These are phyloP conservation scores for Botrytis paeoniae DNA, from an alignment of 2,329 filamentous ascomycete species.

Conservation along the genomic window DNA sequence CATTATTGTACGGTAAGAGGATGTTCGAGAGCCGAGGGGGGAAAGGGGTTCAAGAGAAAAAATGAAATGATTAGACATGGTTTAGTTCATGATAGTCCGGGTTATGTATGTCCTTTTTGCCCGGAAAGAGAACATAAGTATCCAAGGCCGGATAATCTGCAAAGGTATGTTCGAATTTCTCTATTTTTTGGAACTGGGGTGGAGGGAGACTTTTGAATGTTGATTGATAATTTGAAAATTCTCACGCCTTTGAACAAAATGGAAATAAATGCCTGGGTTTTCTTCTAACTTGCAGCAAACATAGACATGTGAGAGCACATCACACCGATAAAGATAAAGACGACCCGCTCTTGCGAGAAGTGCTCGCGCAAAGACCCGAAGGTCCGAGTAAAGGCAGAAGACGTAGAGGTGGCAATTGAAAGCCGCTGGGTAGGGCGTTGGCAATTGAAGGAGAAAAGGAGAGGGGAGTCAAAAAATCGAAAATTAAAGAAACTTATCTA, in stretches of 20 bases:
- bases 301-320: slow-evolving; percentile 86
- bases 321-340: slow-evolving; percentile 88
- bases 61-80: slow-evolving; percentile 75
- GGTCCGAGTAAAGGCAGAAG: slow-evolving; percentile 78
- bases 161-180: slow-evolving; percentile 59
- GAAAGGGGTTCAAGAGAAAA: slow-evolving; percentile 68
- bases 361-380: slow-evolving; percentile 81
- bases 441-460: neutral
- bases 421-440: neutral
- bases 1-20: slow-evolving; percentile 63
- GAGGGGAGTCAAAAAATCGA: neutral
- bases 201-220: neutral
- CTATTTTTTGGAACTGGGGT: neutral
- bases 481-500: neutral
- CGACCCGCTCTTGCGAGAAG: slow-evolving; percentile 74
- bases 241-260: neutral
- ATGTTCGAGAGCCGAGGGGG: slow-evolving; percentile 60
- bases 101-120: slow-evolving; percentile 95
- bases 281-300: neutral
- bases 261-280: neutral
- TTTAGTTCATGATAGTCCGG: slow-evolving; percentile 88
- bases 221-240: neutral
- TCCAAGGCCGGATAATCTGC: slow-evolving; percentile 90
- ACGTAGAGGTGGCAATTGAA: slow-evolving; percentile 45
- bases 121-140: slow-evolving; percentile 92